These are phyloP conservation scores for Russula compacta DNA, from an alignment of 768 basidiomycete genomes.

Conservation along the genomic window DNA sequence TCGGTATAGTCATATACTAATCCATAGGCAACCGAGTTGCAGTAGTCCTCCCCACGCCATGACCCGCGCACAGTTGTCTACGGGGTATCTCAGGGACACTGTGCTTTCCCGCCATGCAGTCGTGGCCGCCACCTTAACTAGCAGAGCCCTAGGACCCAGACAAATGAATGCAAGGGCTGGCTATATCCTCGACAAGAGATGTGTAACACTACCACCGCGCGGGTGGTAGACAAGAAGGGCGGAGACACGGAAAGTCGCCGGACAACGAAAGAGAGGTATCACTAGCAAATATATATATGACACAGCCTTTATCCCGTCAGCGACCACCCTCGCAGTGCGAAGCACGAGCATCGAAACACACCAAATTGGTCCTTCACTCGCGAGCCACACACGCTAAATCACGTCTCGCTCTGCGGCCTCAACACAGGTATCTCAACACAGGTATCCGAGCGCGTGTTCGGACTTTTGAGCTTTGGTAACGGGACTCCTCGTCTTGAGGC, in stretches of 20 bases:
- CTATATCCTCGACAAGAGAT: not conserved
- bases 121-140: not conserved
- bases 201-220: too few species aligned
- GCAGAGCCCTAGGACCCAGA: not conserved
- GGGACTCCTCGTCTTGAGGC: not conserved
- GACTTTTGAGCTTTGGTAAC: not conserved
- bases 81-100: too few species aligned
- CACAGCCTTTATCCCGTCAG: too few species aligned
- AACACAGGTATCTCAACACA: too few species aligned
- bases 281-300: too few species aligned
- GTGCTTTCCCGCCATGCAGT: not conserved
- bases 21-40: slow-evolving; percentile 48
- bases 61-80: too few species aligned
- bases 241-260: not conserved
- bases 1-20: slow-evolving; percentile 42
- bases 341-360: not conserved
- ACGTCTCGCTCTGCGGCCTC: not conserved
- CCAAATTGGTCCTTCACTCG: not conserved
- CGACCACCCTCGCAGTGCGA: too few species aligned
- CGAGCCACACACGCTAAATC: not conserved
- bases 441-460: not conserved
- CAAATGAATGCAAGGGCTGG: not conserved
- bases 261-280: not conserved
- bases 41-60: too few species aligned
- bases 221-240: not conserved